Evolutionary conservation across 176 grass and related monocot genomes (phyloP), one percentile per base, ranked within the genome.

Genomic region (Aegilops bicornis): DNA sequence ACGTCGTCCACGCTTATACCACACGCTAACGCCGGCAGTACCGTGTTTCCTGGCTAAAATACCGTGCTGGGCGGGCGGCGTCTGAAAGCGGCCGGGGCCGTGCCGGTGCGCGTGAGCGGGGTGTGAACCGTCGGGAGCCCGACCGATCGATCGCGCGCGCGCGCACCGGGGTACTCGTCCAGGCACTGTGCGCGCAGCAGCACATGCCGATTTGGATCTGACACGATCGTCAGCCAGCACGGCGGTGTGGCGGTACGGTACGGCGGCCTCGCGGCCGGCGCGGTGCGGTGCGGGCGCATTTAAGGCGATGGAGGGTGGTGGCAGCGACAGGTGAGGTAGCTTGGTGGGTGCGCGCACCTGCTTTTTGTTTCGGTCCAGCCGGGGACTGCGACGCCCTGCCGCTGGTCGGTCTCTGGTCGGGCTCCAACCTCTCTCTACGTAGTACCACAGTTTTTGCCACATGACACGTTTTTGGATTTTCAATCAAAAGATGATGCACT

Each of bases 311-410:
- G 32, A 33, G 75, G 25, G 52, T 50, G 2, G 47, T 20, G 76
- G 20, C 33, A 36, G 77, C 33, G 59, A 64, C 77, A 17, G 77
- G 31, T 32, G 73, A 58, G 23, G 10, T 10, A 20, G 79, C 31
- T 82, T 40, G 73, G 54, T 86, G 48, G 78, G 63, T 86, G 88
- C 36, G 88, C 36, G 84, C 58, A 36, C 32, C 84, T 76, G 76
- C 85, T 80, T 87, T 90, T 84, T 73, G 80, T 73, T 66, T 89
- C 89, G 85, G 85, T 75, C 89, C 89, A 78, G 73, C 72, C 84
- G 37, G 64, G 78, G 88, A 90, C 88, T 84, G 70, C n/a, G 84
- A 90, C 84, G 80, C 78, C 64, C 74, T 33, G 84, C 84, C 89
- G 89, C 59, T 10, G 84, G 74, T 73, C 89, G 84, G 89, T 86